Conservation (phyloP, 495 filamentous ascomycete species). For the Neurospora africana region DNA sequence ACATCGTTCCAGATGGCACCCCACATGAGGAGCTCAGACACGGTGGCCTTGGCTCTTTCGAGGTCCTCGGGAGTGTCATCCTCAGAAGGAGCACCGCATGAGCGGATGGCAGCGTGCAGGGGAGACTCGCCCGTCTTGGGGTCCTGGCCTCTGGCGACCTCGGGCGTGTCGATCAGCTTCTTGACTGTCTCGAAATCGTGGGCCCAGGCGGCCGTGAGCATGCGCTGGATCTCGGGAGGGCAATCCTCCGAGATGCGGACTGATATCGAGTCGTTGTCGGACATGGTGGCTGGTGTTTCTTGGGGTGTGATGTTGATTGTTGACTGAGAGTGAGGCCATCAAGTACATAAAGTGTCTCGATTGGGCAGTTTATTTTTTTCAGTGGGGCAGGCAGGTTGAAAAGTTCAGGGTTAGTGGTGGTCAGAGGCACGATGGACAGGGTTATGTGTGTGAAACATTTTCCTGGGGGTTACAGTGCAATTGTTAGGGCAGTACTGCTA, state of each 20-base stretch:
- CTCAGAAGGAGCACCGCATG: conserved; percentile 49
- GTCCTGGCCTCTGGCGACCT: conserved; percentile 68
- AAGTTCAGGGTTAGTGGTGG: not conserved
- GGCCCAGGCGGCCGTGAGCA: conserved; percentile 73
- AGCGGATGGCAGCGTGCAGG: conserved; percentile 81
- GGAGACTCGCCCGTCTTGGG: conserved; percentile 76
- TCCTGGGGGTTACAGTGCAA: not conserved
- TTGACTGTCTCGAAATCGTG: conserved; percentile 71
- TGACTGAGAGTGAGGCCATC: not conserved
- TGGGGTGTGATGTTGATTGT: not conserved
- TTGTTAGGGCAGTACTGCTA: not conserved
- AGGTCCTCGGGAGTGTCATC: conserved; percentile 33
- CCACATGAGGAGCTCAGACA: conserved; percentile 68
- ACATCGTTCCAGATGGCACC: conserved; percentile 98
- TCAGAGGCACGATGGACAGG: not conserved
- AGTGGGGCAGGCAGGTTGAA: not conserved
- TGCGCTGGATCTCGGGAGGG: conserved; percentile 34
- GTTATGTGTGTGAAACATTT: not conserved
- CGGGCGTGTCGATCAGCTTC: conserved; percentile 53
- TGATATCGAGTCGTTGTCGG: conserved; percentile 30
- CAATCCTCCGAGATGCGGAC: conserved; percentile 36
- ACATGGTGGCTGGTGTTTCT: conserved; percentile 7
- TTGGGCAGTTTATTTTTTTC: not conserved
- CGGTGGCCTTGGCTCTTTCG: conserved; percentile 49
- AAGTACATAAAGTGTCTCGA: not conserved